These are phyloP conservation scores for Colletotrichum euphorbiae DNA, from an alignment of 2,329 filamentous ascomycete genomes.

Conservation along the genomic window DNA sequence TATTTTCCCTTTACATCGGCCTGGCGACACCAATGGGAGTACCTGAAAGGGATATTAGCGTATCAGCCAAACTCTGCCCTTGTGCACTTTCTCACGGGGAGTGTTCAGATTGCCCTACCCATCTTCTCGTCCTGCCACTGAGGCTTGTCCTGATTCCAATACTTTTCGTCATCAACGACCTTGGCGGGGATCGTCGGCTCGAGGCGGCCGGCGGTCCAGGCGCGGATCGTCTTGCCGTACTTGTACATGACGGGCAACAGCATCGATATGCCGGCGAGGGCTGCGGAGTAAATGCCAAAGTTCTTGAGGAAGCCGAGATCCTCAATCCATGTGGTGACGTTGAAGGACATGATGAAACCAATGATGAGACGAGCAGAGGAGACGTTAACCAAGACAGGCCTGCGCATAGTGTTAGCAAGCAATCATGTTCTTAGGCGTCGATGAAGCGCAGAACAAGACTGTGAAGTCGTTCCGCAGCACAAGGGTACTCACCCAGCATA, in stretches of 20 bases:
- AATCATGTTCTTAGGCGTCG: background rate
- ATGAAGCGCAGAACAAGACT: too few relatives aligned
- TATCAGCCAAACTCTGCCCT: conserved; percentile 13
- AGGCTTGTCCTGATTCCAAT: conserved; percentile 37
- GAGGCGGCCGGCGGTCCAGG: conserved; percentile 40
- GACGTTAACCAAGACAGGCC: conserved; percentile 51
- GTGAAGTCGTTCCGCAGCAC: background rate
- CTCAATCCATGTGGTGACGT: conserved; percentile 46
- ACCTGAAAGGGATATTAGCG: background rate
- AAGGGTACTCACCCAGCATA: conserved; percentile 37
- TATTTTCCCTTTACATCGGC: conserved; percentile 12
- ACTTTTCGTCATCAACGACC: conserved; percentile 37
- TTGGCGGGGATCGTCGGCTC: conserved; percentile 30
- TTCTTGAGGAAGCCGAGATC: conserved; percentile 46
- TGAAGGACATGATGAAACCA: conserved; percentile 47
- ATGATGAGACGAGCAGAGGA: conserved; percentile 48
- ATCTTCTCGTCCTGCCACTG: conserved; percentile 40
- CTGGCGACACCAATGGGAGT: conserved; percentile 22
- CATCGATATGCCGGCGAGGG: conserved; percentile 47
- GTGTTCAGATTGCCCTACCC: conserved; percentile 23
- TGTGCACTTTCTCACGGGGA: background rate
- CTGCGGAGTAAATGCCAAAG: conserved; percentile 49
- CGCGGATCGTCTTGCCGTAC: conserved; percentile 40
- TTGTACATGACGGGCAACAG: conserved; percentile 47
- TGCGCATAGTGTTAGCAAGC: conserved; percentile 30